Evolutionary conservation across 2,329 filamentous ascomycete species (phyloP), one percentile per base, ranked within the genome.

Genomic region (Chrysoporthe austroafricana): DNA sequence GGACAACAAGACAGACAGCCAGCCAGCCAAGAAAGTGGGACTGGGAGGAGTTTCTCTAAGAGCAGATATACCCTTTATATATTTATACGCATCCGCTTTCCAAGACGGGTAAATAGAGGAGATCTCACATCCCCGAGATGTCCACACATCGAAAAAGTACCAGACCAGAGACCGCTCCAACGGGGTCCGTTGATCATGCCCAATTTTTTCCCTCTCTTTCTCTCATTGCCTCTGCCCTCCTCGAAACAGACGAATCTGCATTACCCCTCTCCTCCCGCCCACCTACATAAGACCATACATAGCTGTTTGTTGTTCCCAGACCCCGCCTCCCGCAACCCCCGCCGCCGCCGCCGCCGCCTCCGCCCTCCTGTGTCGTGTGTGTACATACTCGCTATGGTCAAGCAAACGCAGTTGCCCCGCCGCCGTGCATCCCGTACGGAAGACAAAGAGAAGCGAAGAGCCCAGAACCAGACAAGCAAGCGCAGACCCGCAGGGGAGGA

Each of bases 381-480:
- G 26, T 26, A 26, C 26, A 26, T 26, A 26, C 26, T 26, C 26
- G 26, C 26, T 26, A 26, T 26, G 26, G 26, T 26, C 26, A 34
- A n/a, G n/a, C 14, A 46, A n/a, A n/a, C 16, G 8, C 7, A 32
- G 32, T 3, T 2, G 18, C 39, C 36, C 36, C 21, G n/a, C 57
- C 57, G 39, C 36, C 57, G n/a, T 42, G 36, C 57, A 8, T 60
- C 57, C 39, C 57, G n/a, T 39, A 42, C 39, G 39, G 39, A 43
- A 44, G 34, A 32, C n/a, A 60, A 39, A 60, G 18, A 43, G 26
- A 26, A 26, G 26, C 26, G 26, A 26, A 26, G 26, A 44, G 36
- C 57, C 36, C 32, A 39, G 42, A 26, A 16, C 57, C 54, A 57
- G 34, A 21, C 54, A 39, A 57, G 34, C n/a, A 39, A 18, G 54